These are phyloP conservation scores for Pisolithus albus DNA, from an alignment of 768 basidiomycete genomes.

Conservation along the genomic window DNA sequence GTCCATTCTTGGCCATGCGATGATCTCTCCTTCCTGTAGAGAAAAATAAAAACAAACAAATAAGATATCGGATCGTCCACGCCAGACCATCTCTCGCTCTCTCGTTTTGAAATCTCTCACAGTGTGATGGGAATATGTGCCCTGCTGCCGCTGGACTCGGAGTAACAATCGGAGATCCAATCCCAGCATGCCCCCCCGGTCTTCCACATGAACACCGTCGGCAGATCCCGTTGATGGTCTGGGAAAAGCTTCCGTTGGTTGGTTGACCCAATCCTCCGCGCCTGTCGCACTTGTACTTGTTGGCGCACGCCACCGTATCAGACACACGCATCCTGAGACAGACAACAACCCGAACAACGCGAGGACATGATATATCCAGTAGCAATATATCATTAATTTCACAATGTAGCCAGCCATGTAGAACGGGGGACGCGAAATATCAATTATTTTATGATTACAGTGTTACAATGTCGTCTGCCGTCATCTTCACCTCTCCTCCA, in stretches of 20 bases:
- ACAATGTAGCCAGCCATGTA: background rate
- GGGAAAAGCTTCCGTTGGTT: conserved; percentile 11
- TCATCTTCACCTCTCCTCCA: conserved; percentile 19
- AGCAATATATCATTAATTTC: background rate
- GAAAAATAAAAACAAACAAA: too few species aligned
- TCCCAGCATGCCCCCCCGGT: background rate
- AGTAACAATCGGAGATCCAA: conserved; percentile 4
- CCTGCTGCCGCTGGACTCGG: conserved; percentile 13
- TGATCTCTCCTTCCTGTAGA: background rate
- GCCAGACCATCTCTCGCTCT: too few species aligned
- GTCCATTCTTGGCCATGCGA: background rate
- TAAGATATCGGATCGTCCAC: too few species aligned
- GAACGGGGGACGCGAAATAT: conserved; percentile 17
- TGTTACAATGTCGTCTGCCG: conserved; percentile 17
- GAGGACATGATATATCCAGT: background rate
- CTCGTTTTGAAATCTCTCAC: too few species aligned
- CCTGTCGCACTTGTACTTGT: conserved; percentile 19
- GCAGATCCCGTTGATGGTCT: conserved; percentile 11
- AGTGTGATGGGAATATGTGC: too few species aligned
- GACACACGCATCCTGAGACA: conserved; percentile 16
- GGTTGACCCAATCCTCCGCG: conserved; percentile 19
- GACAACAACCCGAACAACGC: conserved; percentile 11
- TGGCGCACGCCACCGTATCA: conserved; percentile 25
- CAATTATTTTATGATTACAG: conserved; percentile 4
- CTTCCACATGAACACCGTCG: conserved; percentile 5